Conservation (phyloP, 2,329 filamentous ascomycete species). For the Xylaria sp. region DNA sequence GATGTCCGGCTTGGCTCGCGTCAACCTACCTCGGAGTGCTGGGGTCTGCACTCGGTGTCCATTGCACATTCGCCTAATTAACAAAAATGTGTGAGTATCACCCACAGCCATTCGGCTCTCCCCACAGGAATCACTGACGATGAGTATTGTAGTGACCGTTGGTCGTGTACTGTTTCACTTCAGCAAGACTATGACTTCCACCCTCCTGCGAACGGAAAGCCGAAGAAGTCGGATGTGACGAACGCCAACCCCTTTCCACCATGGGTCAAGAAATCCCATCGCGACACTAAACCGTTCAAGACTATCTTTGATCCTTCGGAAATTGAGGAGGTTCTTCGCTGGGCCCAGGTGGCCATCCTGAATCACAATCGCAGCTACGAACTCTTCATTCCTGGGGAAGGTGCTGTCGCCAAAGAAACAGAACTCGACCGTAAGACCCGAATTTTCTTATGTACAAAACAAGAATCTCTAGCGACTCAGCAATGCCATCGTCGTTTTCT, state of each 20-base stretch:
- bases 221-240: slow-evolving; percentile 52
- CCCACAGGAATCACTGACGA: neutral
- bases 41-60: slow-evolving; percentile 74
- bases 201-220: slow-evolving; percentile 42
- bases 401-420: slow-evolving; percentile 43
- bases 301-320: slow-evolving; percentile 61
- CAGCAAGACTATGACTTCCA: slow-evolving; percentile 65
- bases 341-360: slow-evolving; percentile 76
- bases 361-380: slow-evolving; percentile 62
- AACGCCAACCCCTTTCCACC: slow-evolving; percentile 61
- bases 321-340: slow-evolving; percentile 69
- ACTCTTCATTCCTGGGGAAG: slow-evolving; percentile 57
- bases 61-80: slow-evolving; percentile 73
- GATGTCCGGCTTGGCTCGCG: slow-evolving; percentile 54
- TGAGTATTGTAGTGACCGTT: slow-evolving; percentile 44
- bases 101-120: too few species aligned
- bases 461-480: neutral
- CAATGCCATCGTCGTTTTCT: slow-evolving; percentile 24
- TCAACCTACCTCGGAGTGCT: slow-evolving; percentile 58
- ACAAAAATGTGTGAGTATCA: slow-evolving; percentile 43
- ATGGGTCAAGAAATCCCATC: slow-evolving; percentile 58
- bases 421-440: slow-evolving; percentile 34
- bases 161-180: slow-evolving; percentile 70
- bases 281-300: slow-evolving; percentile 61
- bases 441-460: neutral